A percentile compares a stretch with the other conserved stretches of the same genome.
These are phyloP conservation scores for Leucocoprinus leucothites DNA, from an alignment of 768 basidiomycete genomes.

Conservation along the genomic window DNA sequence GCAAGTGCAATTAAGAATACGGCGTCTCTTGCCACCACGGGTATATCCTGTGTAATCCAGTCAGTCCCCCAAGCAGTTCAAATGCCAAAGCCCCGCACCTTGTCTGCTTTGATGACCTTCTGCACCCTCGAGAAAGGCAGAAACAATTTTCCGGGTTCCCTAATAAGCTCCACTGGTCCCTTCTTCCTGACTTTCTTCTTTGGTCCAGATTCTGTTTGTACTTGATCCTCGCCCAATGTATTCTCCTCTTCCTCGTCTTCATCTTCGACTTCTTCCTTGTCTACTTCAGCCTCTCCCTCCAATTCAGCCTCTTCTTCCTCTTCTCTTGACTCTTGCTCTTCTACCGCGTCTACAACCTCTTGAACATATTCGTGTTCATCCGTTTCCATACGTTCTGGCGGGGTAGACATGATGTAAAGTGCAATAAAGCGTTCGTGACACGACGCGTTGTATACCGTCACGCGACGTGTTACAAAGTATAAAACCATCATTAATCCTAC, in stretches of 20 bases:
- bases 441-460: conserved; percentile 8
- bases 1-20: conserved; percentile 77
- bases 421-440: conserved; percentile 10
- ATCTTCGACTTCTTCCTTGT: conserved; percentile 12
- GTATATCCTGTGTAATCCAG: conserved; percentile 54
- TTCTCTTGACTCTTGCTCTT: neutral
- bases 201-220: conserved; percentile 6
- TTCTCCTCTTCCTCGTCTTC: conserved; percentile 8
- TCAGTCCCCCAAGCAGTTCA: neutral
- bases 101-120: conserved; percentile 83
- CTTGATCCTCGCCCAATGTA: neutral
- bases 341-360: conserved; percentile 10
- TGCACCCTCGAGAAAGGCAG: conserved; percentile 79
- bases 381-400: conserved; percentile 11
- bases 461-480: conserved; percentile 1
- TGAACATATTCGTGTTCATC: conserved; percentile 14
- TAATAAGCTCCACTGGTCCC: conserved; percentile 23
- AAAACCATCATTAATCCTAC: no score
- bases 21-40: conserved; percentile 74
- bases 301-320: conserved; percentile 7
- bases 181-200: conserved; percentile 26
- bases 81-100: conserved; percentile 37
- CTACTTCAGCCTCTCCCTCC: conserved; percentile 3
- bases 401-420: conserved; percentile 5
- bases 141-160: conserved; percentile 61